A percentile compares a stretch with the other conserved stretches of the same genome.
Conservation (phyloP, 177 flowering plant genomes). For the Vitis hybrid region DNA sequence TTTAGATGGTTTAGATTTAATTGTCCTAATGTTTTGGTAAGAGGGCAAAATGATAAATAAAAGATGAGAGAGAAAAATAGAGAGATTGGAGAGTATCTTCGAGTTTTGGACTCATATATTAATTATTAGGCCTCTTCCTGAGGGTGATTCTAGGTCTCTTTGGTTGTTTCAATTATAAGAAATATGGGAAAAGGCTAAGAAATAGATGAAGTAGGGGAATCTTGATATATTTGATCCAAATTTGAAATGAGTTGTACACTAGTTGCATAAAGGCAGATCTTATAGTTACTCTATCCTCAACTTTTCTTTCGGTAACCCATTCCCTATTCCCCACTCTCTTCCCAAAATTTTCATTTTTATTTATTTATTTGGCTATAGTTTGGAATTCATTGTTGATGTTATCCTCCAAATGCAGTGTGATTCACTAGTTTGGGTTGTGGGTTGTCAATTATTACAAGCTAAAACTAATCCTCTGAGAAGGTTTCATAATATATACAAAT, state of each 20-base stretch:
- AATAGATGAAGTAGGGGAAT: not conserved
- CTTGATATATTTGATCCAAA: constrained; percentile 24
- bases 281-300: constrained; percentile 40
- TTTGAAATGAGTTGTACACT: constrained; percentile 30
- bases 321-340: not conserved
- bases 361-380: too few species aligned
- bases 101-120: constrained; percentile 51
- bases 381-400: too few species aligned
- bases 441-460: too few species aligned
- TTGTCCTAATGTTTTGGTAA: not conserved
- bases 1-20: constrained; percentile 20
- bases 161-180: too few species aligned
- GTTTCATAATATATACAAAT: too few species aligned
- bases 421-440: too few species aligned
- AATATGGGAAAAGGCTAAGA: too few species aligned
- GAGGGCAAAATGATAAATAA: constrained; percentile 9
- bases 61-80: not conserved
- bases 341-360: too few species aligned
- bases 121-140: constrained; percentile 11
- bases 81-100: constrained; percentile 9
- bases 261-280: constrained; percentile 41
- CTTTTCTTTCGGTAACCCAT: constrained; percentile 22
- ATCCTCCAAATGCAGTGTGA: too few species aligned
- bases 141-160: not conserved
- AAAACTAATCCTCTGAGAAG: too few species aligned